Conservation (phyloP, 106 monocot genomes). For the Amphibolis antarctica region DNA sequence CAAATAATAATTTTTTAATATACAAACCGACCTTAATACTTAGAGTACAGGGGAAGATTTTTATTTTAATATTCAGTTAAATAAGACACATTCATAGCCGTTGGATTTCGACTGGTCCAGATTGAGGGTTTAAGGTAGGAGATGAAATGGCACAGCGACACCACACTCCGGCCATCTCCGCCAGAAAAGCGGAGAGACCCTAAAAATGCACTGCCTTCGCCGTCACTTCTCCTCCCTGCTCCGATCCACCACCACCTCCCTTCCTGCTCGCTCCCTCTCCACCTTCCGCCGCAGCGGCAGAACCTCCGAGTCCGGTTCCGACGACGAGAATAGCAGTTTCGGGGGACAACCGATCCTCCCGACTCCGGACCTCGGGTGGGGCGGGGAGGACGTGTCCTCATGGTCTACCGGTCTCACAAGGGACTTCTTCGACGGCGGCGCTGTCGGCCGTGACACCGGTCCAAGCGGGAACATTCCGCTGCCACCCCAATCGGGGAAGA, state of each 20-base stretch:
- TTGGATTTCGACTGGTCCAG: too few species aligned
- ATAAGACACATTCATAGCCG: too few species aligned
- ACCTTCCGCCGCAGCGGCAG: neutral
- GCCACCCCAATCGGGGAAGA: neutral
- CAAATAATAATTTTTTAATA: too few species aligned
- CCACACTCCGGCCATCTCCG: too few species aligned
- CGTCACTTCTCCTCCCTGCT: slow-evolving; percentile 3
- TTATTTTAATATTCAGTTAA: too few species aligned
- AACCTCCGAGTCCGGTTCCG: slow-evolving; percentile 4
- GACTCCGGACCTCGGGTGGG: slow-evolving; percentile 38
- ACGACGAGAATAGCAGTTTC: neutral
- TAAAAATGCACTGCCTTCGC: slow-evolving; percentile 10
- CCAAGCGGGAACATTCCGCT: neutral
- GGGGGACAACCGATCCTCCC: slow-evolving; percentile 1
- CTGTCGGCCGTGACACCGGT: slow-evolving; percentile 29
- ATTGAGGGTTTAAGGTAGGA: too few species aligned
- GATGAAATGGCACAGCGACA: too few species aligned
- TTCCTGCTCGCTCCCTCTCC: neutral
- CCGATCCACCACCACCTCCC: neutral
- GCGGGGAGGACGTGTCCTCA: slow-evolving; percentile 22
- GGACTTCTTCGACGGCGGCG: slow-evolving; percentile 70
- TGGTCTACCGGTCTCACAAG: slow-evolving; percentile 79
- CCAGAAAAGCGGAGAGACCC: neutral
- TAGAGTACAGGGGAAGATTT: too few species aligned
- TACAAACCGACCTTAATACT: too few species aligned